These are phyloP conservation scores for Talaromyces piceae DNA, from an alignment of 2,329 filamentous ascomycete species.

Conservation along the genomic window DNA sequence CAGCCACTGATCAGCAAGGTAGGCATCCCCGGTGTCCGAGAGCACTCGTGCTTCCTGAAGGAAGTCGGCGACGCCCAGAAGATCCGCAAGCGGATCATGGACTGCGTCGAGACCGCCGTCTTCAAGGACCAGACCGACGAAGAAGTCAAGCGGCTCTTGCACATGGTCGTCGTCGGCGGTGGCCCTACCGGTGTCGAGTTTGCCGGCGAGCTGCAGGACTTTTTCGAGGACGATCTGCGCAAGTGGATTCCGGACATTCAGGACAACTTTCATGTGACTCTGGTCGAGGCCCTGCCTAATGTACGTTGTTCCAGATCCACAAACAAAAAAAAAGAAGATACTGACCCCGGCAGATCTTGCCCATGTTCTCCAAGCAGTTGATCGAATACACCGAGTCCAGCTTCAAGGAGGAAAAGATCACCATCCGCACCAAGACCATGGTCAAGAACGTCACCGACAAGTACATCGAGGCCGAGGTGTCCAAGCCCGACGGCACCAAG, in stretches of 20 bases:
- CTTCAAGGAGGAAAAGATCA: slow-evolving; percentile 97
- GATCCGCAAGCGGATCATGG: slow-evolving; percentile 99
- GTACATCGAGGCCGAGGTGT: slow-evolving; percentile 82
- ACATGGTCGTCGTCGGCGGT: slow-evolving; percentile 95
- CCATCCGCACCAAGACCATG: slow-evolving; percentile 97
- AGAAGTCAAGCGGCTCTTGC: slow-evolving; percentile 86
- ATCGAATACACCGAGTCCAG: slow-evolving; percentile 99
- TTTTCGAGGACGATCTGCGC: slow-evolving; percentile 96
- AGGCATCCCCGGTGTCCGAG: slow-evolving; percentile 84
- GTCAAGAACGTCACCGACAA: slow-evolving; percentile 95
- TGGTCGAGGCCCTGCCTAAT: slow-evolving; percentile 94
- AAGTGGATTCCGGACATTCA: slow-evolving; percentile 96
- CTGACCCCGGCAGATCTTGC: slow-evolving; percentile 52
- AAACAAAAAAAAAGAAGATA: not conserved
- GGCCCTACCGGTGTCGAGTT: slow-evolving; percentile 97
- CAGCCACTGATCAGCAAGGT: not conserved
- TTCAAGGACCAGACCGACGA: slow-evolving; percentile 92
- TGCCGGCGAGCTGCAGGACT: slow-evolving; percentile 95
- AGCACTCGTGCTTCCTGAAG: slow-evolving; percentile 97
- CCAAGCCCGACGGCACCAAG: slow-evolving; percentile 77
- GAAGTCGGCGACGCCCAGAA: slow-evolving; percentile 93
- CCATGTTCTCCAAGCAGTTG: slow-evolving; percentile 97
- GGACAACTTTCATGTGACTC: slow-evolving; percentile 91
- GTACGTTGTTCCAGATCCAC: slow-evolving; percentile 33
- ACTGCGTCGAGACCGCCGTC: slow-evolving; percentile 95